Base-by-base conservation (phyloP, 2,329 filamentous ascomycete genomes). In the Pyrenophora graminea region DNA sequence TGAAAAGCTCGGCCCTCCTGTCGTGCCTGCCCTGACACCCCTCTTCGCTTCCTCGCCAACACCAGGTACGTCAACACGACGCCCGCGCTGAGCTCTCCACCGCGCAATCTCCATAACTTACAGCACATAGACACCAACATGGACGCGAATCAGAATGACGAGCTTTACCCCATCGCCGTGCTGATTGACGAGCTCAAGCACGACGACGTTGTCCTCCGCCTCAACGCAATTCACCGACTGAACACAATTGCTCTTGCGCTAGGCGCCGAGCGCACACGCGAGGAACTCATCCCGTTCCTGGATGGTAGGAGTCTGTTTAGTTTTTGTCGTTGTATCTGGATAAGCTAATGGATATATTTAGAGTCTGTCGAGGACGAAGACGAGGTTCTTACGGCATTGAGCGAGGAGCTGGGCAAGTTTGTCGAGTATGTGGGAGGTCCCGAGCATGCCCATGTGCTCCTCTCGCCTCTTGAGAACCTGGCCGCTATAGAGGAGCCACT, bases 101-200 rank as follows among this genome's bases (percentile, higher is more conserved):
- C 48, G 55, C 49, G 48, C 59, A 54, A 52, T 51, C 63, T 54
- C 58, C 48, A 30, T 30, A 47, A 58, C 69, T 70, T 41, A 70
- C 56, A 50, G 45, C 57, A 53, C 56, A 60, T 57, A 57, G 48
- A 58, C 54, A 53, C 49, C 63, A 70, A 44, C 61, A 97, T 97
- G 93, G 91, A 97, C 80, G 88, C 88, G 79, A 90, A 88, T 79
- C 86, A 93, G 81, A 95, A 88, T 77, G 94, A 99, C 80, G 95
- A 97, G 87, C 91, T 99, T 72, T 99, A 97, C 79, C 94, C 94
- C 76, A 99, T 99, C 82, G 94, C 95, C 73, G 94, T 99, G 66
- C 87, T 99, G 78, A 99, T 99, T 79, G 94, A 99, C 78, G 94
- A 99, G 85, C 84, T 99, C 72, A 99, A 99, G 93, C 94, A 99